Evolutionary conservation across 257 asterid species (phyloP).

Genomic region (Solanum phureja): DNA sequence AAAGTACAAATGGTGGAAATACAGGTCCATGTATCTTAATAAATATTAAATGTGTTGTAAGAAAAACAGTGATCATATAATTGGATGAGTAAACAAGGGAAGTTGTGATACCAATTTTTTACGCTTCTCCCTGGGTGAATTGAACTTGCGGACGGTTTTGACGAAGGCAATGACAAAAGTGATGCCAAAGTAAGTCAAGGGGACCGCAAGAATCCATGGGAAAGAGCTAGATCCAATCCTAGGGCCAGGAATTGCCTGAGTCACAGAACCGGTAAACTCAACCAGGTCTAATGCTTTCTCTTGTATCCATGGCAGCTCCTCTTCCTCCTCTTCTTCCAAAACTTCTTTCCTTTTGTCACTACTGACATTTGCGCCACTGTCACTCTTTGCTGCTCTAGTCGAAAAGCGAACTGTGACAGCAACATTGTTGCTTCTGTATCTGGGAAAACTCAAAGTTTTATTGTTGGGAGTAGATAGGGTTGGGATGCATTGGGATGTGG

Average conservation of each 20-base stretch:
- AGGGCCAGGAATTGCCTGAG: conserved; percentile 96
- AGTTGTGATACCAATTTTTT: conserved; percentile 45
- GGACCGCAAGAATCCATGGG: conserved; percentile 87
- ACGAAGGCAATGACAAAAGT: conserved; percentile 76
- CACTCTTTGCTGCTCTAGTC: conserved; percentile 1
- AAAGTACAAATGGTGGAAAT: background rate
- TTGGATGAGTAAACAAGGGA: background rate
- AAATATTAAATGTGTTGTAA: too few species aligned
- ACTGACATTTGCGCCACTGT: too few species aligned
- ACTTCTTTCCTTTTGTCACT: conserved; percentile 10
- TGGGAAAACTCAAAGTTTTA: background rate
- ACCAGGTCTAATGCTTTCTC: conserved; percentile 96
- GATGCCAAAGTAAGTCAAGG: conserved; percentile 72
- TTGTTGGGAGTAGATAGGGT: background rate
- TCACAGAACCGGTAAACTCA: conserved; percentile 87
- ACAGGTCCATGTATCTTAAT: background rate
- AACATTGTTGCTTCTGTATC: background rate
- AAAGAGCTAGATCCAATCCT: conserved; percentile 78
- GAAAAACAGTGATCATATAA: background rate
- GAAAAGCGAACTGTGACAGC: background rate
- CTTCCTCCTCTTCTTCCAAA: conserved; percentile 45
- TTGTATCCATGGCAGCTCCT: conserved; percentile 95
- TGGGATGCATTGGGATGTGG: background rate
- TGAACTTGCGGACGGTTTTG: conserved; percentile 67
- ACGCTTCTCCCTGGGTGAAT: conserved; percentile 73